Conservation (phyloP, 2,329 filamentous ascomycete genomes). For the Xylariaceae sp. region DNA sequence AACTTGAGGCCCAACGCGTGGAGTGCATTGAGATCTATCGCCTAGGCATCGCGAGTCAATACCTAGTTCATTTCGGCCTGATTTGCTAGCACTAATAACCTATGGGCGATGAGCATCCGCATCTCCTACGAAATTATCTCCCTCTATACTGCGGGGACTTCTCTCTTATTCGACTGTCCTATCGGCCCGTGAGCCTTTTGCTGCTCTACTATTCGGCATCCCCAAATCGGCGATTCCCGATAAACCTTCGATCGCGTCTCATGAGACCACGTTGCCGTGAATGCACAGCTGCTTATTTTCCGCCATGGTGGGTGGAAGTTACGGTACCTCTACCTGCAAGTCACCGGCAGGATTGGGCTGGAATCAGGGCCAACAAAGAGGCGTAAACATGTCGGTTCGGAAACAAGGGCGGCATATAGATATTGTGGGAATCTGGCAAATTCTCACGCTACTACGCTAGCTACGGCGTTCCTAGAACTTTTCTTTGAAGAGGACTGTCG, state of each 20-base stretch:
- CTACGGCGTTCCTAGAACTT: no score
- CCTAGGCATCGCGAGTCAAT: neutral
- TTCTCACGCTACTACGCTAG: no score
- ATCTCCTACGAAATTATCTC: neutral
- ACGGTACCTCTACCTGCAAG: slow-evolving; percentile 11
- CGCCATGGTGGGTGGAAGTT: neutral
- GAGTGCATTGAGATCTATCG: neutral
- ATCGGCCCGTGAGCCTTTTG: neutral
- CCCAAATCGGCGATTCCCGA: neutral
- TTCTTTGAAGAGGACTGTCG: no score
- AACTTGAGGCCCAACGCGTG: slow-evolving; percentile 2
- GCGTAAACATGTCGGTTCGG: no score
- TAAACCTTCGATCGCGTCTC: neutral
- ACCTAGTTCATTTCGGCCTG: no score
- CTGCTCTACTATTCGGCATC: neutral
- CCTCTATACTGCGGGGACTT: neutral
- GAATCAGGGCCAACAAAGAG: no score
- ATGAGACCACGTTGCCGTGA: neutral
- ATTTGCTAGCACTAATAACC: slow-evolving; percentile 16
- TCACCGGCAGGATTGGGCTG: neutral
- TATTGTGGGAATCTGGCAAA: no score
- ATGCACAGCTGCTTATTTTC: slow-evolving; percentile 5
- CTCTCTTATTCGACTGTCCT: neutral
- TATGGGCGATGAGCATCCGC: slow-evolving; percentile 2
- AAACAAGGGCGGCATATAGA: no score